phyloP scores from a whole-genome alignment of 2,329 filamentous ascomycete genomes.

The Chrysoporthe austroafricana region DNA sequence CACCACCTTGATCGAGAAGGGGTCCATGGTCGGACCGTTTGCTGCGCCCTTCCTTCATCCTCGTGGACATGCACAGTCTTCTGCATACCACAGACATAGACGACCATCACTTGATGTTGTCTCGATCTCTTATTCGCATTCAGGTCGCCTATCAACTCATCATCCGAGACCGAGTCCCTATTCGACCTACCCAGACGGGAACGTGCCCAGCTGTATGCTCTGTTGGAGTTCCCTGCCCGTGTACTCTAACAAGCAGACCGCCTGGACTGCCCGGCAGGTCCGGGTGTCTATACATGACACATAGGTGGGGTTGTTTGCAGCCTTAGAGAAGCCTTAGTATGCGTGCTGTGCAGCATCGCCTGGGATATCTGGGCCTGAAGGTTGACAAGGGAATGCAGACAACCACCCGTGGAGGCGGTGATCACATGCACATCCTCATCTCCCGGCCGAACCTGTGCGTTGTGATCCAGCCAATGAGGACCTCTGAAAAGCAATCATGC shows the following conservation, averaged over 20 bases:
- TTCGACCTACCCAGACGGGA: neutral
- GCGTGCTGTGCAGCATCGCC: no score
- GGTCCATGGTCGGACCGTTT: neutral
- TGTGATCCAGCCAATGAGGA: neutral
- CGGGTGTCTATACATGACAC: no score
- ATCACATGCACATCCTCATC: neutral
- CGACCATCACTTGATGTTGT: no score
- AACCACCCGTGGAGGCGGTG: neutral
- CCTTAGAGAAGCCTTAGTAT: no score
- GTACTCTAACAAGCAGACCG: no score
- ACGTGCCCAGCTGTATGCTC: neutral
- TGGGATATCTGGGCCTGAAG: no score
- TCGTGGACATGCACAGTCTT: neutral
- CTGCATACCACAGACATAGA: neutral
- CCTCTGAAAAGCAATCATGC: neutral
- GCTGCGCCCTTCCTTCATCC: neutral
- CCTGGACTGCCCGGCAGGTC: no score
- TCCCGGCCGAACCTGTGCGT: neutral
- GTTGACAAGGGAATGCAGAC: neutral
- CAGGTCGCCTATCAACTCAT: slow-evolving; percentile 7
- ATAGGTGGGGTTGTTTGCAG: no score
- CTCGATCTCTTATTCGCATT: neutral
- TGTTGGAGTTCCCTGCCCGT: no score
- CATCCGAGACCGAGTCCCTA: slow-evolving; percentile 5
- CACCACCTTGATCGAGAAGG: neutral